These are phyloP conservation scores for Candida cerambycidarum DNA, from an alignment of 805 yeast species.

Conservation along the genomic window DNA sequence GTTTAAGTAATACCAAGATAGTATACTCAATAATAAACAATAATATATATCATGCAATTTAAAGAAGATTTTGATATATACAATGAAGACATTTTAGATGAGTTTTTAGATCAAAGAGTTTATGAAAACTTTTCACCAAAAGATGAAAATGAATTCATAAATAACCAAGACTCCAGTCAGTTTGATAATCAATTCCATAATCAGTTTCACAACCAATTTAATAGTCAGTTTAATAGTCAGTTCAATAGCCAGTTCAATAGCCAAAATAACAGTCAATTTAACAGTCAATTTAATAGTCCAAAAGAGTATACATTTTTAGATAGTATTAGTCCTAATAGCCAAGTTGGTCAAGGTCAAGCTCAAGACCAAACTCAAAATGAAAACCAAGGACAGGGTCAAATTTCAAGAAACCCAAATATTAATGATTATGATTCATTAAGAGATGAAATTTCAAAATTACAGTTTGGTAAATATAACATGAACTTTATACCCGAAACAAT, in stretches of 20 bases:
- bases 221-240: slow-evolving; percentile 3
- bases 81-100: slow-evolving; percentile 54
- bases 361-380: background rate
- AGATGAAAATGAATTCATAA: slow-evolving; percentile 9
- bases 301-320: background rate
- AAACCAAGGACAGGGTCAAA: background rate
- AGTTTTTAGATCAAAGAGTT: slow-evolving; percentile 53
- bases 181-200: slow-evolving; percentile 5
- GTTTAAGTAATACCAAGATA: background rate
- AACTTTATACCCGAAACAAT: slow-evolving; percentile 35
- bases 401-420: background rate
- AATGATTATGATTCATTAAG: slow-evolving; percentile 40
- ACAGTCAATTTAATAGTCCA: slow-evolving; percentile 4
- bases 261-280: slow-evolving; percentile 3
- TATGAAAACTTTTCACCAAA: slow-evolving; percentile 32
- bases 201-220: background rate
- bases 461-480: slow-evolving; percentile 49
- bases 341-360: background rate
- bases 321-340: slow-evolving; percentile 1
- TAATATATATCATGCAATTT: slow-evolving; percentile 2
- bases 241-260: slow-evolving; percentile 7
- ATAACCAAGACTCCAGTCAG: slow-evolving; percentile 1
- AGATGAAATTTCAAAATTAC: slow-evolving; percentile 49
- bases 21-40: background rate
- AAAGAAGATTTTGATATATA: slow-evolving; percentile 5